Evolutionary conservation across 176 grass and related monocot genomes (phyloP).

Genomic region (Rhynchospora breviuscula): DNA sequence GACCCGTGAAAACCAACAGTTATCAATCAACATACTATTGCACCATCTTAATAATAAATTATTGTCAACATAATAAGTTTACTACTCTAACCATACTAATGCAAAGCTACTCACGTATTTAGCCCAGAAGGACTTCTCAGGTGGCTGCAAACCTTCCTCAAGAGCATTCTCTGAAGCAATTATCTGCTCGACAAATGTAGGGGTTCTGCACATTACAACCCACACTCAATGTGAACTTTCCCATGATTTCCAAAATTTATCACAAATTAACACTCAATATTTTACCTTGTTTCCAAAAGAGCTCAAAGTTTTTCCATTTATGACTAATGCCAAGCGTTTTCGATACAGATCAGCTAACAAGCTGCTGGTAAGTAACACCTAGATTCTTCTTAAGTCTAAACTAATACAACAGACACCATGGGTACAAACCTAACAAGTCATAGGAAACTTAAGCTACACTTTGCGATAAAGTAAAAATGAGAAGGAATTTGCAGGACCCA

Average conservation of each 20-base stretch:
- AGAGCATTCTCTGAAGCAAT: slow-evolving; percentile 54
- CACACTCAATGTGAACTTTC: background rate
- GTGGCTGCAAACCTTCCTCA: slow-evolving; percentile 72
- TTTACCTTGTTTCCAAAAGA: background rate
- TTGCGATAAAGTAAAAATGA: background rate
- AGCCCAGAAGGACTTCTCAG: slow-evolving; percentile 95
- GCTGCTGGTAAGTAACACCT: background rate
- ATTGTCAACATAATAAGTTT: background rate
- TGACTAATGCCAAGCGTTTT: background rate
- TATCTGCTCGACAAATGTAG: slow-evolving; percentile 79
- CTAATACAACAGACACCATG: background rate
- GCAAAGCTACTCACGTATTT: slow-evolving; percentile 79
- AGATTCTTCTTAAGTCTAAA: background rate
- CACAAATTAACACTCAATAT: background rate
- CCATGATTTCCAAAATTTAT: background rate
- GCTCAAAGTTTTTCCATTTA: background rate
- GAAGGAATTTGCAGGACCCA: slow-evolving; percentile 5
- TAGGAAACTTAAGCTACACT: background rate
- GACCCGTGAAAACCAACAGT: background rate
- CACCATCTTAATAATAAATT: background rate
- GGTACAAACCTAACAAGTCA: background rate
- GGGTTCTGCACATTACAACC: slow-evolving; percentile 50
- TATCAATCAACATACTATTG: background rate
- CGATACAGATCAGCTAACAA: background rate
- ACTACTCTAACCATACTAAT: background rate